These are phyloP conservation scores for Carex arenaria DNA, from an alignment of 202 grass and related monocot genomes.

Conservation along the genomic window DNA sequence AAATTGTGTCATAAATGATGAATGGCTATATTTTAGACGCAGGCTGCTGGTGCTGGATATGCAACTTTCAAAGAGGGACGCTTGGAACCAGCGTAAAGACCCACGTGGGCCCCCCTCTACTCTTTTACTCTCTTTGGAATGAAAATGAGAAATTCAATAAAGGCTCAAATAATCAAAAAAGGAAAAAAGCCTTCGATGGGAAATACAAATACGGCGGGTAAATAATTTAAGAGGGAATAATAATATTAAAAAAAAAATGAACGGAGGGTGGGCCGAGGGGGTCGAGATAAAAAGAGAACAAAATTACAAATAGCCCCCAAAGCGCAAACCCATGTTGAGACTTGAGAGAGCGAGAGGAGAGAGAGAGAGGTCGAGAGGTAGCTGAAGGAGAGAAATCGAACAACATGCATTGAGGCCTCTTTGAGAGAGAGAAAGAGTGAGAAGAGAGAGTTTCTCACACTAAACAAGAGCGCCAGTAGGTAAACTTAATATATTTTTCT, in stretches of 20 bases:
- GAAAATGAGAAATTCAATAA: slow-evolving; percentile 21
- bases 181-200: slow-evolving; percentile 21
- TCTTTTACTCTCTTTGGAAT: slow-evolving; percentile 17
- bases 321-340: slow-evolving; percentile 7
- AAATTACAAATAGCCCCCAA: slow-evolving; percentile 36
- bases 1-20: not conserved
- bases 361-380: not conserved
- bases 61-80: slow-evolving; percentile 20
- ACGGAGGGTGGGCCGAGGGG: not conserved
- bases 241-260: not conserved
- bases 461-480: not conserved
- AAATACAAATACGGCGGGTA: slow-evolving; percentile 40
- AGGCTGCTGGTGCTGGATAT: slow-evolving; percentile 23
- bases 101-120: slow-evolving; percentile 16
- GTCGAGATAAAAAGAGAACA: slow-evolving; percentile 33
- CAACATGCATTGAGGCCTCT: slow-evolving; percentile 47
- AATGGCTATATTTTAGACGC: not conserved
- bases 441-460: slow-evolving; percentile 2
- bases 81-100: slow-evolving; percentile 18
- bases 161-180: slow-evolving; percentile 10
- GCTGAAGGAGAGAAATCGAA: not conserved
- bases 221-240: not conserved
- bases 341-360: slow-evolving; percentile 8
- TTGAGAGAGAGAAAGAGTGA: not conserved
- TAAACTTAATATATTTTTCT: not conserved